phyloP scores from a whole-genome alignment of 2,329 filamentous ascomycete species.

The Neonectria hederae region DNA sequence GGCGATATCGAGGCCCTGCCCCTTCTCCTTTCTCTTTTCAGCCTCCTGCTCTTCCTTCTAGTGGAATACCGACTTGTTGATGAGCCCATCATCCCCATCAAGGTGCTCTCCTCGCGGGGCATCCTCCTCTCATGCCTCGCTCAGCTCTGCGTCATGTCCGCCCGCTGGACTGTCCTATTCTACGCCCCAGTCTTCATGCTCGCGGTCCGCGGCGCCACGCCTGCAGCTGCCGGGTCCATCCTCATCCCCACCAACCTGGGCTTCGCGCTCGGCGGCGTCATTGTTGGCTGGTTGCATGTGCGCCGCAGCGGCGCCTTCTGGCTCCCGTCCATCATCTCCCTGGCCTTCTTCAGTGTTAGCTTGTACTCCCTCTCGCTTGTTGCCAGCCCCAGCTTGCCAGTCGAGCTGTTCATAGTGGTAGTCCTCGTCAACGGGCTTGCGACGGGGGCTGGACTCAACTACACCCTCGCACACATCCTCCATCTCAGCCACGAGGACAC shows the following conservation, averaged over 20 bases:
- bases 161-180: conserved; percentile 83
- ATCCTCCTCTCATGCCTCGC: conserved; percentile 78
- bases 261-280: conserved; percentile 77
- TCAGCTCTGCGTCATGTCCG: conserved; percentile 81
- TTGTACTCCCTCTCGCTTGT: conserved; percentile 65
- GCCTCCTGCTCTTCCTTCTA: conserved; percentile 63
- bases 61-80: conserved; percentile 71
- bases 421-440: conserved; percentile 77
- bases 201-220: conserved; percentile 75
- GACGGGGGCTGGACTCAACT: conserved; percentile 79
- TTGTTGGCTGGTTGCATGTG: conserved; percentile 81
- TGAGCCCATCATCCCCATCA: conserved; percentile 80
- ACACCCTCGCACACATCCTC: conserved; percentile 81
- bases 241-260: conserved; percentile 84
- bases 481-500: conserved; percentile 73
- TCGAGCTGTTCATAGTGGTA: conserved; percentile 63
- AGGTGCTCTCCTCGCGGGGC: conserved; percentile 74
- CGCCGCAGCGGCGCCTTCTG: conserved; percentile 79
- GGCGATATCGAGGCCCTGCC: conserved; percentile 67
- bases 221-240: conserved; percentile 77
- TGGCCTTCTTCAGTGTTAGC: conserved; percentile 69
- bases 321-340: conserved; percentile 66
- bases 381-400: conserved; percentile 61
- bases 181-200: conserved; percentile 84
- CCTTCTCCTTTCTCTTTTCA: conserved; percentile 65